Base-by-base conservation (phyloP, 495 filamentous ascomycete species). In the Xylaria flabelliformis region DNA sequence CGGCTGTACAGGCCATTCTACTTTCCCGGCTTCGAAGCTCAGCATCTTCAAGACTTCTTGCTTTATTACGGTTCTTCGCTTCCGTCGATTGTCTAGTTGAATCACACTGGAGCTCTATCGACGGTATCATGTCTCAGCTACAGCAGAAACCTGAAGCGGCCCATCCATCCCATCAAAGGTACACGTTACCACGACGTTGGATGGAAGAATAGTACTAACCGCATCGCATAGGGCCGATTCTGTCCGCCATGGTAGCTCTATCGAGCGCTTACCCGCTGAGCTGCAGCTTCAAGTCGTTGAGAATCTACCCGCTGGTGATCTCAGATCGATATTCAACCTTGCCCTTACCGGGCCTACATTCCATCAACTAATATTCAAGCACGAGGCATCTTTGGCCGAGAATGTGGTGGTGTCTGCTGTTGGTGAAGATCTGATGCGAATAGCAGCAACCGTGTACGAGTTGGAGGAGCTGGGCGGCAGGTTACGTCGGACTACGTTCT, bases 311-410 rank as follows among this genome's bases (percentile, higher is more conserved):
- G n/a, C 5, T 6, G 56, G 17, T 4, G 34, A 66, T 24, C 9
- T n/a, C 1, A 36, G 17, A 21, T 66, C 46, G 7, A 36, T 51
- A 4, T 24, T 53, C 17, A 66, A 66, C 9, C 46, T 66, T 9
- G 64, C 46, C 12, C 44, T 66, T 19, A 53, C 46, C 21, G 64
- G 64, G 29, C 64, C 63, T 12, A 46, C 15, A 21, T 36, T 21
- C 7, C 51, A 51, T 26, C 0, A 9, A 10, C 9, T 39, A 0
- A 19, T 66, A 66, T 34, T 21, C 46, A 17, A 13, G 6, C 0
- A 66, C 19, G 64, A 66, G 64, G 26, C 44, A 9, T 7, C 3
- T 4, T 5, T 51, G 12, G 64, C 64, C 4, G 34, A 24, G 24
- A 39, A 66, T 1, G 21, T 24, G 13, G 46, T 48, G 7, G 64